Evolutionary conservation across 2,329 filamentous ascomycete genomes (phyloP), one percentile per base, ranked within the genome.

Genomic region (Trichoderma semiorbis): DNA sequence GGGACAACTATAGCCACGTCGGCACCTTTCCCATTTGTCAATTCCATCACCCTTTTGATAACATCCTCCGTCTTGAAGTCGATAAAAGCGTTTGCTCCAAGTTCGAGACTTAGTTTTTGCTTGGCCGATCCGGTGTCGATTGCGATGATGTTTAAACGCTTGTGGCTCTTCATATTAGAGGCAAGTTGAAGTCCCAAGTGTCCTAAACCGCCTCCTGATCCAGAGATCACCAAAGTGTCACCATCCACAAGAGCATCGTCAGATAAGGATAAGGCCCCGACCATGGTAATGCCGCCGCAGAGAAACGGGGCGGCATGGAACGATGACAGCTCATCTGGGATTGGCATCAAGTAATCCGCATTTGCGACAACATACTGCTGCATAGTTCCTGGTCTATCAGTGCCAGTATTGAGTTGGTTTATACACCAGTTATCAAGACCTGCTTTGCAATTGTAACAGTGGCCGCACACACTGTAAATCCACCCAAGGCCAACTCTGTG

Each of bases 361-460:
- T 67, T 67, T 11, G 64, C 64, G 26, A 67, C 64, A 24, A 67
- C 64, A 34, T 58, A 67, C n/a, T 67, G 64, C 24, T 67, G 64
- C 64, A 67, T 67, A 11, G 50, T 67, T 2, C 64, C 50, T 21
- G 64, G 64, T 18, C 57, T 67, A 39, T 67, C 64, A 11, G 64
- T 67, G 34, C 64, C 50, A 2, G 64, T 67, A 8, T 67, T 67
- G 18, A 36, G 28, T 4, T 67, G 64, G 18, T 67, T 67, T 18
- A 67, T 18, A 7, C 64, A 67, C 64, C 64, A 67, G 12, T 67
- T 67, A 30, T 67, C 50, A 12, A 34, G 64, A 1, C 64, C 64
- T 14, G 64, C 64, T 5, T 12, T 21, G 32, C 64, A 67, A 24
- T 67, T 67, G 50, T 67, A 67, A 11, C 64, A 67, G 11, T 67